Percentiles rank a stretch among this genome's conserved stretches.
Evolutionary conservation across 2,329 filamentous ascomycete genomes (phyloP).

Genomic region (Cladosporium sp.): DNA sequence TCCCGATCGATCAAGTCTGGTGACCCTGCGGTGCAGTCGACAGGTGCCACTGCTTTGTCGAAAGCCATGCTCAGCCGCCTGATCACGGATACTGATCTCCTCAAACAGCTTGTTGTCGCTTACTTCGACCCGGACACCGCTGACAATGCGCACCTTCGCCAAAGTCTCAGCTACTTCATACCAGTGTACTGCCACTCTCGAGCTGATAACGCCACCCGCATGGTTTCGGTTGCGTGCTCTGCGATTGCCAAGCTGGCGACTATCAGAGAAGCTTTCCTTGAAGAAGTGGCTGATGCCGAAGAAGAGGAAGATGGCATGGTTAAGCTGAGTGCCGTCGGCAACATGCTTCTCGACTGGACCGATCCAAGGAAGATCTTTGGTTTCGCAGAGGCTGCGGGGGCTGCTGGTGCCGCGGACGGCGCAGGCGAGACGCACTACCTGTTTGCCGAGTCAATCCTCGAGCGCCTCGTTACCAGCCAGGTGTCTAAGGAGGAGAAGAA

Average conservation of each 20-base stretch:
- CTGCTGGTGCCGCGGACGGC: slow-evolving; percentile 13
- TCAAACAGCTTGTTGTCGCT: slow-evolving; percentile 74
- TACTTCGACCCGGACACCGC: slow-evolving; percentile 82
- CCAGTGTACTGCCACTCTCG: slow-evolving; percentile 90
- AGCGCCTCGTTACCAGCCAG: slow-evolving; percentile 61
- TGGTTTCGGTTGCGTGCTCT: slow-evolving; percentile 67
- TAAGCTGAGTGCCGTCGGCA: slow-evolving; percentile 63
- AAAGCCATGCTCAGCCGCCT: slow-evolving; percentile 80
- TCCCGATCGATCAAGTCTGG: slow-evolving; percentile 71
- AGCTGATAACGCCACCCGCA: slow-evolving; percentile 72
- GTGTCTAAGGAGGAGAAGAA: slow-evolving; percentile 76
- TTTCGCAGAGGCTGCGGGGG: slow-evolving; percentile 22
- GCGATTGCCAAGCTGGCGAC: slow-evolving; percentile 63
- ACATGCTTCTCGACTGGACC: slow-evolving; percentile 89
- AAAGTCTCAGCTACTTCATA: slow-evolving; percentile 87
- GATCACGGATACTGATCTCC: slow-evolving; percentile 65
- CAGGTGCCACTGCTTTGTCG: slow-evolving; percentile 71
- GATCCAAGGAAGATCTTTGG: slow-evolving; percentile 70
- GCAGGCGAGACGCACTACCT: slow-evolving; percentile 60
- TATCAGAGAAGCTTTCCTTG: slow-evolving; percentile 25
- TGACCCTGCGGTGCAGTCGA: slow-evolving; percentile 68
- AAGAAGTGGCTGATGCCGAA: slow-evolving; percentile 50
- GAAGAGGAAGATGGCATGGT: slow-evolving; percentile 77
- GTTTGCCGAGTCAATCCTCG: slow-evolving; percentile 70
- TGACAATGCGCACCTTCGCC: slow-evolving; percentile 73